Base-by-base conservation (phyloP, 441 rosid genomes). In the Adansonia rubrostipa region DNA sequence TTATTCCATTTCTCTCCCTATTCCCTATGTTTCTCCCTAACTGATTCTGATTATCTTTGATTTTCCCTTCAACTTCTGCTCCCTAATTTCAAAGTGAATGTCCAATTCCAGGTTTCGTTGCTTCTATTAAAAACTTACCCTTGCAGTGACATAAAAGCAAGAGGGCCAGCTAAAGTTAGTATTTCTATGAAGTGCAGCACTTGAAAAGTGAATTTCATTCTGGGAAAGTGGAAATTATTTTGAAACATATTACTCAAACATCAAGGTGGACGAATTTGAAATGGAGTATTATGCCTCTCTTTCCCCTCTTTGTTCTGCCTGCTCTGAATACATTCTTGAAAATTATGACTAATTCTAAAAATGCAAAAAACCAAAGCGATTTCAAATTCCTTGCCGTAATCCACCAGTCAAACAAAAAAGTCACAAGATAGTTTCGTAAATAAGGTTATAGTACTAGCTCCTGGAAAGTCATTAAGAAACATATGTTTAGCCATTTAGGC, bases 1-100 rank as follows among this genome's bases (percentile, higher is more conserved):
- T n/a, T 44, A 8, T 44, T 67, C 71, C 11, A 19, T 17, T 65
- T 44, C 51, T 17, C 15, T 66, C 50, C 68, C 69, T 64, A 15
- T 36, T 64, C 40, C 69, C 69, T 36, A 36, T 64, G 47, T 64
- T 36, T 64, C 47, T 36, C 17, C 51, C 71, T 65, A 66, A 42
- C 44, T 4, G 51, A 42, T 66, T 67, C 71, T 67, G 45, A 17
- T 33, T 36, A 67, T 22, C 50, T 45, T 10, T 67, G 54, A 22
- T 45, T 44, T 67, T 22, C 54, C 36, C 53, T 45, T 36, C 47
- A 67, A 67, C 47, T 66, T 67, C 47, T 64, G 11, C 64, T 60
- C 64, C 22, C 47, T 64, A 33, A 64, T 33, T 64, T 64, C 69
- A 64, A 64, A 64, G 47, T 36, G 47, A 64, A 64, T 64, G 47